phyloP scores from a whole-genome alignment of 306 rosid species.

The Vicia sativa region DNA sequence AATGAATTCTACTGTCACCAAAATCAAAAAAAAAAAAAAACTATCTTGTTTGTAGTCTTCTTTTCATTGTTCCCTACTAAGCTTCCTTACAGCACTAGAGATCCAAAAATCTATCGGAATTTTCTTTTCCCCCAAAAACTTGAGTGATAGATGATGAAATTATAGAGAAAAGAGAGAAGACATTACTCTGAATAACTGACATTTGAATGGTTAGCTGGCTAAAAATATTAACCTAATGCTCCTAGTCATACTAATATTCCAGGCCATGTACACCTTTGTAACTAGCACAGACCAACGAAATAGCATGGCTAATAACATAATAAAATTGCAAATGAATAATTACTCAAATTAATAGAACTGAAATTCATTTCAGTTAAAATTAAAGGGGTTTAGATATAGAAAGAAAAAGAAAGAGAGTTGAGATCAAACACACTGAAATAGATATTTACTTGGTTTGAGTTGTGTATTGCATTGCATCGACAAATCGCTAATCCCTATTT shows the following conservation, averaged over 20 bases:
- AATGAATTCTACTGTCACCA: neutral
- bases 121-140: neutral
- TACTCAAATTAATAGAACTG: neutral
- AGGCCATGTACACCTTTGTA: neutral
- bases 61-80: neutral
- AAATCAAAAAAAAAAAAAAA: no score
- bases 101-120: neutral
- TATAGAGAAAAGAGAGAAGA: neutral
- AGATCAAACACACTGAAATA: neutral
- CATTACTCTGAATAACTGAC: neutral
- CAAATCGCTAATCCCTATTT: neutral
- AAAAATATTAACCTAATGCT: neutral
- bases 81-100: neutral
- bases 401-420: neutral
- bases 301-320: no score
- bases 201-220: neutral
- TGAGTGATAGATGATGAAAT: neutral
- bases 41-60: no score
- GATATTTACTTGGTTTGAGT: no score
- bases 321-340: no score
- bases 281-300: no score
- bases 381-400: no score
- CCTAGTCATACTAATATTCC: neutral
- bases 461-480: neutral
- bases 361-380: no score